Base-by-base conservation (phyloP, 2,329 filamentous ascomycete genomes). In the Talaromyces albobiverticillius region DNA sequence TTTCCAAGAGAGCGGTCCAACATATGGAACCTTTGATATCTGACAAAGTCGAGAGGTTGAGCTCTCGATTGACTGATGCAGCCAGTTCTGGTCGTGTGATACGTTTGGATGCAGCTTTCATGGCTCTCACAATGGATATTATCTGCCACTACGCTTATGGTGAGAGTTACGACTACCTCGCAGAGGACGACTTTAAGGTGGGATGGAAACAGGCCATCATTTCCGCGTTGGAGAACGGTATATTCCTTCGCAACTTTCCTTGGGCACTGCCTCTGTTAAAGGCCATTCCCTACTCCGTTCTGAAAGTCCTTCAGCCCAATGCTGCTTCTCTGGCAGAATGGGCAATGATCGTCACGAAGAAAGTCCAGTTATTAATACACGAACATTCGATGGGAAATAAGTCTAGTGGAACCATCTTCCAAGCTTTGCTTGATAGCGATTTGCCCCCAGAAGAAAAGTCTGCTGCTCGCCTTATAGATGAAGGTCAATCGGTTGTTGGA, bases 141-240 rank as follows among this genome's bases (percentile, higher is more conserved):
- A 71, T 72, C 52, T 68, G 64, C 1, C 60, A 71, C 18, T 75
- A 75, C 45, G 65, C 63, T n/a, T 75, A 71, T 26, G 73, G 66
- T 9, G 64, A 63, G 57, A 66, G 59, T 46, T 64, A 64, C 29
- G 58, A 65, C 14, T 68, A 65, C 5, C 62, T 75, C 1, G 64
- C 67, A 1, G 45, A 63, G 7, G 62, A 63, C 4, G 57, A 64
- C 16, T 69, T 66, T 41, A 57, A 63, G 49, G 26, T 56, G 46
- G 46, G 59, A 50, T 46, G 63, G 61, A 48, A 64, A 58, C 43
- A 61, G 6, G 55, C 61, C 5, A 60, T 68, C 9, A 56, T 64
- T 2, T 59, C 60, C 6, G 52, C 52, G 11, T 26, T 48, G 26
- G 52, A 48, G 34, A 54, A 54, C 38, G 52, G 52, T n/a, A 50